phyloP scores from a whole-genome alignment of 2,329 filamentous ascomycete species.

The Ascochyta clinopodiicola region DNA sequence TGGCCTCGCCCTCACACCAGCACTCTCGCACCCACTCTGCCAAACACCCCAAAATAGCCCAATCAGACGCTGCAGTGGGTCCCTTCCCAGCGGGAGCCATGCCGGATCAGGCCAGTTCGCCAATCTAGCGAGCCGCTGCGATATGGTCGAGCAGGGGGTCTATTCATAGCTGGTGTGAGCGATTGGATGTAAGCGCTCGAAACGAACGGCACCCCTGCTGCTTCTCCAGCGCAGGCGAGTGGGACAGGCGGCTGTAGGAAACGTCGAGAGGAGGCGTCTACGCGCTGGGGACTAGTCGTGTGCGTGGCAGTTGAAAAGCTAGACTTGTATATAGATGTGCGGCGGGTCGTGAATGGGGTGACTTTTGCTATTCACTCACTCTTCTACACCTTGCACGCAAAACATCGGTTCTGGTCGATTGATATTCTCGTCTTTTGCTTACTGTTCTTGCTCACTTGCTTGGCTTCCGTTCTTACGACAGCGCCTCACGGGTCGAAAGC shows the following conservation, averaged over 20 bases:
- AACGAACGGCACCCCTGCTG: neutral
- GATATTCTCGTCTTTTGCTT: neutral
- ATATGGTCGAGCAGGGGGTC: neutral
- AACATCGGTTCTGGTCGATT: neutral
- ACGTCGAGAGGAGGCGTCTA: constrained; percentile 2
- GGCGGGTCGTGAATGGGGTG: constrained; percentile 10
- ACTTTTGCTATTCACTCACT: constrained; percentile 1
- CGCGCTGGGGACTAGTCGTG: constrained; percentile 11
- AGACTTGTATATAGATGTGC: constrained; percentile 13
- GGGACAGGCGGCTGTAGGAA: constrained; percentile 17
- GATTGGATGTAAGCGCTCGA: neutral
- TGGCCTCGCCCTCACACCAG: constrained; percentile 1
- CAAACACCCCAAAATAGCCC: constrained; percentile 18
- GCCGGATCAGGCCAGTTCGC: neutral
- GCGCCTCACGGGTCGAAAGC: constrained; percentile 3
- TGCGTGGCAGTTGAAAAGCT: constrained; percentile 11
- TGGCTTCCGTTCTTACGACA: constrained; percentile 9
- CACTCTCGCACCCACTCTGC: neutral
- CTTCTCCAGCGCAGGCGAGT: constrained; percentile 8
- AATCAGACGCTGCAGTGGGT: constrained; percentile 20
- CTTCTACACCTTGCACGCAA: constrained; percentile 4
- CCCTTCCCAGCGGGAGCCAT: constrained; percentile 1
- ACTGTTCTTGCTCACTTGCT: constrained; percentile 7
- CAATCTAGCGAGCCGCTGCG: constrained; percentile 16
- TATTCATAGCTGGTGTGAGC: neutral